These are phyloP conservation scores for Fremontodendron californicum DNA, from an alignment of 345 rosid species.

Conservation along the genomic window DNA sequence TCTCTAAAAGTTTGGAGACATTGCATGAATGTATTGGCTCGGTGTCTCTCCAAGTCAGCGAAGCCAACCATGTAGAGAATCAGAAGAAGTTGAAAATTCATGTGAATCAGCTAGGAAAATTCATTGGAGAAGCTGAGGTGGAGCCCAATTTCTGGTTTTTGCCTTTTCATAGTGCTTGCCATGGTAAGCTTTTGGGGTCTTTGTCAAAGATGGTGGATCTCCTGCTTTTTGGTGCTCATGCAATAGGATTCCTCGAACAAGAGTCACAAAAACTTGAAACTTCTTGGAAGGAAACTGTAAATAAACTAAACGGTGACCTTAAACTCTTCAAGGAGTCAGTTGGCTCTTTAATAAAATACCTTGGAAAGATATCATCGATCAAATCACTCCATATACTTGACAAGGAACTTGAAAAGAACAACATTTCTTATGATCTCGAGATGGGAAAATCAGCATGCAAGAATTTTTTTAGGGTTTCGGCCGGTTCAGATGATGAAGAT, in stretches of 20 bases:
- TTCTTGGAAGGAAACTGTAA: slow-evolving; percentile 31
- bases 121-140: slow-evolving; percentile 65
- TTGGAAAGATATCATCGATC: slow-evolving; percentile 44
- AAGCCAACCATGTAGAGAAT: slow-evolving; percentile 30
- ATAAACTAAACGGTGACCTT: slow-evolving; percentile 47
- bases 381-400: slow-evolving; percentile 48
- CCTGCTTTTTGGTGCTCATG: slow-evolving; percentile 46
- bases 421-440: slow-evolving; percentile 44
- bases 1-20: slow-evolving; percentile 41
- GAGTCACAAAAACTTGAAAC: slow-evolving; percentile 35
- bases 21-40: slow-evolving; percentile 42
- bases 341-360: slow-evolving; percentile 42
- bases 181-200: slow-evolving; percentile 51
- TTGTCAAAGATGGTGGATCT: slow-evolving; percentile 61
- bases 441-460: slow-evolving; percentile 43
- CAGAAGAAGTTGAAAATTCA: slow-evolving; percentile 46
- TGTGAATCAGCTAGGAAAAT: slow-evolving; percentile 45
- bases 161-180: slow-evolving; percentile 60
- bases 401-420: slow-evolving; percentile 36
- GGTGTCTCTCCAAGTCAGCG: slow-evolving; percentile 33
- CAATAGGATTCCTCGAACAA: slow-evolving; percentile 40
- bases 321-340: slow-evolving; percentile 38
- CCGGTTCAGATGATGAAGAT: slow-evolving; percentile 27
- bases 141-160: slow-evolving; percentile 87
- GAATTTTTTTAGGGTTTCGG: slow-evolving; percentile 19